Conservation (phyloP, 768 basidiomycete genomes). For the Macrolepiota albuminosa region DNA sequence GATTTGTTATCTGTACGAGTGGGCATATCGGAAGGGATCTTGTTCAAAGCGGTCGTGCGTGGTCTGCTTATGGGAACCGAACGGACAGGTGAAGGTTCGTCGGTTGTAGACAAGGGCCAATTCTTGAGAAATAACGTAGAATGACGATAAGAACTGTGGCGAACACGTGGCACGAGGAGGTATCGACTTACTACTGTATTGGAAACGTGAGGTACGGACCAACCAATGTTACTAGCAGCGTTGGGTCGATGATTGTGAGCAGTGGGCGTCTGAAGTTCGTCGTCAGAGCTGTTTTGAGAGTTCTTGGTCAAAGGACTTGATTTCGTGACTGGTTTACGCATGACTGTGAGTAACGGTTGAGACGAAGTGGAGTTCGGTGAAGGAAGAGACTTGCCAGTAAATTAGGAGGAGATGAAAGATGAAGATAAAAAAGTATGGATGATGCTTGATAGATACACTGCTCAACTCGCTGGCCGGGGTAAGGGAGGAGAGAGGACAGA, state of each 20-base stretch:
- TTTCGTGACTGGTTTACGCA: slow-evolving; percentile 66
- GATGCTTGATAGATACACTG: slow-evolving; percentile 22
- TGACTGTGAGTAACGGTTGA: slow-evolving; percentile 41
- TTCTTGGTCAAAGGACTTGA: slow-evolving; percentile 39
- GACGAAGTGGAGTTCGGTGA: slow-evolving; percentile 16
- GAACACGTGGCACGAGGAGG: slow-evolving; percentile 27
- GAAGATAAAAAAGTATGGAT: slow-evolving; percentile 15
- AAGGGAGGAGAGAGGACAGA: slow-evolving; percentile 23
- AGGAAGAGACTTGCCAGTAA: slow-evolving; percentile 33
- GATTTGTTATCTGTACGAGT: slow-evolving; percentile 36
- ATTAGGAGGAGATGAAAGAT: slow-evolving; percentile 32
- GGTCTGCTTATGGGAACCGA: slow-evolving; percentile 27
- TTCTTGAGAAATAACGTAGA: slow-evolving; percentile 28
- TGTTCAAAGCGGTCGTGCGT: slow-evolving; percentile 31
- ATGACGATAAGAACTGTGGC: slow-evolving; percentile 20
- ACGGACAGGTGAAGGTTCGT: slow-evolving; percentile 32
- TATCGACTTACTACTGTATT: slow-evolving; percentile 39
- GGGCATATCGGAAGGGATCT: slow-evolving; percentile 41
- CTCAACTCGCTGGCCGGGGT: slow-evolving; percentile 20
- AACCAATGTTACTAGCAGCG: slow-evolving; percentile 37
- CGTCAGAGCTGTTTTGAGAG: slow-evolving; percentile 29
- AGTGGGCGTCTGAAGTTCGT: slow-evolving; percentile 32
- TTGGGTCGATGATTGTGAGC: slow-evolving; percentile 27
- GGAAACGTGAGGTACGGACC: slow-evolving; percentile 46
- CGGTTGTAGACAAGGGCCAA: slow-evolving; percentile 40